phyloP scores from a whole-genome alignment of 2,329 filamentous ascomycete genomes.

The Aureobasidium sp. region DNA sequence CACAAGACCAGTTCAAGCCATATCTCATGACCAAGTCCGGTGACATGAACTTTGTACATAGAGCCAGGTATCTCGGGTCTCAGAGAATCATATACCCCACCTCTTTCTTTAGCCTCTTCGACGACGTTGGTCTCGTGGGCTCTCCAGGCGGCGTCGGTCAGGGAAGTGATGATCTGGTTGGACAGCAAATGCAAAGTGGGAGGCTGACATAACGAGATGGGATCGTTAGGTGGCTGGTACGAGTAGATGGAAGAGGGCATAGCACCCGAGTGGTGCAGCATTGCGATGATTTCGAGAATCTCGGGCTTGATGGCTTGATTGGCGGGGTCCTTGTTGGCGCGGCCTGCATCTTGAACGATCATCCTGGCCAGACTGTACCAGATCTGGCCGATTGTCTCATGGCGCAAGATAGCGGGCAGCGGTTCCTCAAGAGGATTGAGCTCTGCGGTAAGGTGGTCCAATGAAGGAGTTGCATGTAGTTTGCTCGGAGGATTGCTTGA shows the following conservation, averaged over 20 bases:
- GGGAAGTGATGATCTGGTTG: conserved; percentile 38
- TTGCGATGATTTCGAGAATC: conserved; percentile 40
- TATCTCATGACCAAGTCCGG: conserved; percentile 36
- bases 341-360: conserved; percentile 29
- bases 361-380: conserved; percentile 39
- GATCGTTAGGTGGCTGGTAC: conserved; percentile 26
- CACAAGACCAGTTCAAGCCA: conserved; percentile 47
- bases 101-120: conserved; percentile 23
- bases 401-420: conserved; percentile 12
- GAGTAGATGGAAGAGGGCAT: conserved; percentile 40
- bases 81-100: conserved; percentile 30
- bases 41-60: conserved; percentile 33
- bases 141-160: conserved; percentile 43
- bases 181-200: conserved; percentile 40
- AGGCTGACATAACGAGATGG: conserved; percentile 35
- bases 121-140: conserved; percentile 32
- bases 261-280: conserved; percentile 39
- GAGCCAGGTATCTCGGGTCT: conserved; percentile 37
- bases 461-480: not conserved
- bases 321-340: conserved; percentile 13
- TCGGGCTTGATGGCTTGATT: conserved; percentile 30
- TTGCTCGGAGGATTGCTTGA: not conserved
- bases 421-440: not conserved
- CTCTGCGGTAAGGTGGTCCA: conserved; percentile 19
- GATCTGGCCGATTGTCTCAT: conserved; percentile 34